Conservation (phyloP, 495 filamentous ascomycete species). For the Chaetomium cochliodes region DNA sequence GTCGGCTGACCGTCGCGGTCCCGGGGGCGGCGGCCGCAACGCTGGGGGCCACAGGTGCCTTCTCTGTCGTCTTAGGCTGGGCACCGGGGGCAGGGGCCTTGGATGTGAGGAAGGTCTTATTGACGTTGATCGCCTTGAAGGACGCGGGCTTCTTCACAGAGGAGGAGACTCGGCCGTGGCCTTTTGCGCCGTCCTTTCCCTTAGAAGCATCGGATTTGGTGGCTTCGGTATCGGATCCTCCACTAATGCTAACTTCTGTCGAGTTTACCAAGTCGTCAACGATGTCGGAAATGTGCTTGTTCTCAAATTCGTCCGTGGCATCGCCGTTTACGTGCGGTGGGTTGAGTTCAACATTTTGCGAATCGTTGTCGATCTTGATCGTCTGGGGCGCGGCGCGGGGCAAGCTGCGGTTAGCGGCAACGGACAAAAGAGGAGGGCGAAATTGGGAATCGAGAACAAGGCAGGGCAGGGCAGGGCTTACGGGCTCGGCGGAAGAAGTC, state of each 20-base stretch:
- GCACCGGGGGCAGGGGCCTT: slow-evolving; percentile 44
- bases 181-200: slow-evolving; percentile 52
- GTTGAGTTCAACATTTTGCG: slow-evolving; percentile 46
- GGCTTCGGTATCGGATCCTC: slow-evolving; percentile 69
- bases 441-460: neutral
- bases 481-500: slow-evolving; percentile 47
- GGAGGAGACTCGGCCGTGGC: slow-evolving; percentile 67
- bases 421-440: neutral
- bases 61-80: slow-evolving; percentile 54
- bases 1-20: slow-evolving; percentile 47
- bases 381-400: slow-evolving; percentile 28
- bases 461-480: slow-evolving; percentile 38
- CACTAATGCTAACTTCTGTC: slow-evolving; percentile 58
- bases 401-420: slow-evolving; percentile 21
- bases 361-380: slow-evolving; percentile 36
- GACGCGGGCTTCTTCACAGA: slow-evolving; percentile 75
- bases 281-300: slow-evolving; percentile 52
- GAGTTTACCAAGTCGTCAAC: slow-evolving; percentile 53
- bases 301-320: slow-evolving; percentile 45
- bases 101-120: slow-evolving; percentile 75
- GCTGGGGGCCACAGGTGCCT: slow-evolving; percentile 38
- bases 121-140: slow-evolving; percentile 94
- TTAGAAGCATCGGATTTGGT: slow-evolving; percentile 52
- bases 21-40: slow-evolving; percentile 36
- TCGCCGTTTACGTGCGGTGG: slow-evolving; percentile 47